Evolutionary conservation across 371 early-diverging fungal species (phyloP), one percentile per base, ranked within the genome.

Genomic region (Rhizopus arrhizus): DNA sequence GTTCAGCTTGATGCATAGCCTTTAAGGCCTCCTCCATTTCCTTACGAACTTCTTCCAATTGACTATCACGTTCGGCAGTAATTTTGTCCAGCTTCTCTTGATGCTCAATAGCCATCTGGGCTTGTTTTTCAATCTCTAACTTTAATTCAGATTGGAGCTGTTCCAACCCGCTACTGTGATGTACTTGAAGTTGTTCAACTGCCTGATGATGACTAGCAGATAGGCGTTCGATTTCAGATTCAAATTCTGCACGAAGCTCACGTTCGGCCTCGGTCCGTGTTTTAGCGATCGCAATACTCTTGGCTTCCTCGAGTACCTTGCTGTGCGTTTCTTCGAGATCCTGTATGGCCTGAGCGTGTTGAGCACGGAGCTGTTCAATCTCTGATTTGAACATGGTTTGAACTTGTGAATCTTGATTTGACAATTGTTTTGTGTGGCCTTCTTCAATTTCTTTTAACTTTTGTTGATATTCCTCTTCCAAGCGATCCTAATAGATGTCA

Each of bases 131-230:
- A 9, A 66, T 58, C 11, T 66, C 71, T 0, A 54, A 32, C 36
- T 66, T 66, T n/a, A 73, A 45, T 15, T 75, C 70, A 5, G 50
- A 36, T 48, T 78, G 73, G 0, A 78, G 54, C 46, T 69, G 61
- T 41, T 69, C 65, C 42, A 78, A 53, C 2, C 66, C 56, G 13
- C 43, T 54, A 11, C 49, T 47, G 47, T 78, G 79, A 53, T 75
- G 72, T 2, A 51, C 59, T 51, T 78, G 66, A 15, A 78, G 60
- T 42, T 73, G 70, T 3, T 75, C 75, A 62, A 78, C 67, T 9
- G 79, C 73, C 38, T 75, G 73, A 16, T 62, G 63, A 53, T 78
- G 75, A 5, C 66, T 64, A 16, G 64, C 11, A 3, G 61, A 56
- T 9, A 78, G 28, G 28, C 69, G 69, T 15, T 75, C 75, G 31